Conservation (phyloP, 495 filamentous ascomycete species). For the Cladorrhinum samala region DNA sequence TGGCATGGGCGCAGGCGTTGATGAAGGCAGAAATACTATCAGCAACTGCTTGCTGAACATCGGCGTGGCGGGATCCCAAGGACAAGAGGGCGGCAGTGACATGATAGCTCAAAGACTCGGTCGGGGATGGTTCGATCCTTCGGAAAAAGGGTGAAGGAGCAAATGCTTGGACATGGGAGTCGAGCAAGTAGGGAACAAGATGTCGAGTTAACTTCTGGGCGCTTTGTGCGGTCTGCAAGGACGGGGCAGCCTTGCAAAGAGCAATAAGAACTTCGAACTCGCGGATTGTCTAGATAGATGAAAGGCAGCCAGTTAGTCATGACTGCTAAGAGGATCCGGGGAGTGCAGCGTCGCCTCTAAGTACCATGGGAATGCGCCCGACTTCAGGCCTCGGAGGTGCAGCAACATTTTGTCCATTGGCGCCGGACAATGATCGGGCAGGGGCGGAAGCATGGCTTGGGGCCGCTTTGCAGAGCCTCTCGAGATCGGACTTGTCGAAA, state of each 20-base stretch:
- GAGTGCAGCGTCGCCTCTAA: conserved; percentile 1
- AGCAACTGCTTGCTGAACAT: conserved; percentile 55
- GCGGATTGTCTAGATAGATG: conserved; percentile 48
- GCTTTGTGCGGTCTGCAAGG: conserved; percentile 57
- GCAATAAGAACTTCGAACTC: conserved; percentile 88
- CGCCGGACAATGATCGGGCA: conserved; percentile 21
- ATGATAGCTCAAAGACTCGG: conserved; percentile 75
- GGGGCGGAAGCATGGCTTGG: conserved; percentile 36
- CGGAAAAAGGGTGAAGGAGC: conserved; percentile 74
- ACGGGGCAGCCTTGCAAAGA: conserved; percentile 77
- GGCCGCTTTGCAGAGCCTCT: conserved; percentile 53
- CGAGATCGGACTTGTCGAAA: conserved; percentile 59
- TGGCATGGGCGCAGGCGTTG: conserved; percentile 52
- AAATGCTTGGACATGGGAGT: conserved; percentile 72
- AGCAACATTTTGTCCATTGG: conserved; percentile 28
- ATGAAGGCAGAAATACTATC: conserved; percentile 62
- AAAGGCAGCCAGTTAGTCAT: conserved; percentile 13
- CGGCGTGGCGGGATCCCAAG: conserved; percentile 62
- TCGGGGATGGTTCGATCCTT: conserved; percentile 79
- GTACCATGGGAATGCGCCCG: conserved; percentile 48
- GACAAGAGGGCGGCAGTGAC: conserved; percentile 73
- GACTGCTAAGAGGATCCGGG: neutral
- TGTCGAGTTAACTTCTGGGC: conserved; percentile 68
- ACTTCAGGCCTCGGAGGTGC: conserved; percentile 22
- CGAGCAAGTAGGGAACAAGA: conserved; percentile 73